Conservation (phyloP, 2,329 filamentous ascomycete genomes). For the Macrophomina pseudophaseolina region DNA sequence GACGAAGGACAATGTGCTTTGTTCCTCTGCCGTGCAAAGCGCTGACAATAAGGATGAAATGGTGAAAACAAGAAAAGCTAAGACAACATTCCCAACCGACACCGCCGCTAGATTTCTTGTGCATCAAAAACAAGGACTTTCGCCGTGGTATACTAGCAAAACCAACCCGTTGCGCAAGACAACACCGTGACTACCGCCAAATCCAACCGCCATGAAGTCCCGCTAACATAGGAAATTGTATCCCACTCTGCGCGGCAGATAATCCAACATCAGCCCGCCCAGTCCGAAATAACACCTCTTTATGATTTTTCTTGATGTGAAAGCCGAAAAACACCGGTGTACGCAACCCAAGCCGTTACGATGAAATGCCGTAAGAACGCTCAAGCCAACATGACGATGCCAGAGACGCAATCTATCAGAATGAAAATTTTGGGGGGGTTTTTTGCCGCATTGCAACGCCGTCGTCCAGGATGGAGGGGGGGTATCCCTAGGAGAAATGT, state of each 20-base stretch:
- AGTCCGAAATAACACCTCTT: slow-evolving; percentile 28
- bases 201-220: slow-evolving; percentile 28
- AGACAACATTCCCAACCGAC: slow-evolving; percentile 35
- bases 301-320: slow-evolving; percentile 26
- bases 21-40: slow-evolving; percentile 22
- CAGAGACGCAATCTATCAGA: slow-evolving; percentile 38
- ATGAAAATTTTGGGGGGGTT: slow-evolving; percentile 27
- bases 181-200: slow-evolving; percentile 27
- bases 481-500: slow-evolving; percentile 45
- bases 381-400: slow-evolving; percentile 38
- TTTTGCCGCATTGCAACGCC: slow-evolving; percentile 46
- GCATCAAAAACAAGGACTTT: slow-evolving; percentile 35
- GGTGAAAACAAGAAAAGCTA: slow-evolving; percentile 17
- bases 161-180: slow-evolving; percentile 26
- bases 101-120: slow-evolving; percentile 41
- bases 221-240: slow-evolving; percentile 49
- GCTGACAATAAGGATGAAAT: not conserved
- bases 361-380: slow-evolving; percentile 32
- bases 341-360: slow-evolving; percentile 38
- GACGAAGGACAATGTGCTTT: slow-evolving; percentile 18
- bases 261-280: slow-evolving; percentile 20
- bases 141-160: slow-evolving; percentile 48
- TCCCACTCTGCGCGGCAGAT: slow-evolving; percentile 30
- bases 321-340: slow-evolving; percentile 29
- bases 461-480: slow-evolving; percentile 45